phyloP scores from a whole-genome alignment of 2,329 filamentous ascomycete species.

The Paecilomyces fulvus region DNA sequence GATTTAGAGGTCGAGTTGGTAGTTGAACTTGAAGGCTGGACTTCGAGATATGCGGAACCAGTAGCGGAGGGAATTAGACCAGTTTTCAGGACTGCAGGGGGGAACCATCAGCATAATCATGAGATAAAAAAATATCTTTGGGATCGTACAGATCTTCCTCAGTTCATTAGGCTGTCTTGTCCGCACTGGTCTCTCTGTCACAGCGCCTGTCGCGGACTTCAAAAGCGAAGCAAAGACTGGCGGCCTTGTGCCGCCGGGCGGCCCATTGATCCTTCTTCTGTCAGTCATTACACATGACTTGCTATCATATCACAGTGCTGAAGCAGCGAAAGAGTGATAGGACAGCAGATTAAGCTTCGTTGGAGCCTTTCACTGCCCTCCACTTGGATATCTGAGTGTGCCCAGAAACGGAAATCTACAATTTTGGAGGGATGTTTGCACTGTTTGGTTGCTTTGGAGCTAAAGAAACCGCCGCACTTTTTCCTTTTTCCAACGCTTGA shows the following conservation, averaged over 20 bases:
- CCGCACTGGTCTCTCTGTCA: conserved; percentile 44
- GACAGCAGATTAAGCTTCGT: background rate
- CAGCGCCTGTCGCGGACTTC: conserved; percentile 39
- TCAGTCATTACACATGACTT: conserved; percentile 57
- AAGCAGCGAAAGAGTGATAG: conserved; percentile 4
- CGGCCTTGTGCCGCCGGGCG: conserved; percentile 64
- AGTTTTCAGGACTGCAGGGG: conserved; percentile 69
- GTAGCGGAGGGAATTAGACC: conserved; percentile 88
- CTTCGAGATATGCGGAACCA: conserved; percentile 65
- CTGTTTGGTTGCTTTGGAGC: conserved; percentile 22
- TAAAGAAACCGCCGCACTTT: conserved; percentile 2
- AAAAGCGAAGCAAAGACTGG: conserved; percentile 55
- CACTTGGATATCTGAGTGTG: background rate
- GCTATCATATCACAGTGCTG: conserved; percentile 7
- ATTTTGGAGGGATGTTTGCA: conserved; percentile 28
- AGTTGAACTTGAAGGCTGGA: conserved; percentile 43
- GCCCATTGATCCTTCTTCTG: conserved; percentile 82
- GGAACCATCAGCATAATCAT: conserved; percentile 11
- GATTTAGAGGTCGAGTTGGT: conserved; percentile 36
- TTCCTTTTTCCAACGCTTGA: conserved; percentile 9
- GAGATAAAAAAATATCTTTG: conserved; percentile 10
- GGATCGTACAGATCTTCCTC: conserved; percentile 70
- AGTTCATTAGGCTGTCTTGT: conserved; percentile 60
- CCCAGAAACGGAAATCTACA: conserved; percentile 27
- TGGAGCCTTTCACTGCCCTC: conserved; percentile 3